These are phyloP conservation scores for Amaranthus hypochondriacus DNA, from an alignment of 148 eudicot species.

Conservation along the genomic window DNA sequence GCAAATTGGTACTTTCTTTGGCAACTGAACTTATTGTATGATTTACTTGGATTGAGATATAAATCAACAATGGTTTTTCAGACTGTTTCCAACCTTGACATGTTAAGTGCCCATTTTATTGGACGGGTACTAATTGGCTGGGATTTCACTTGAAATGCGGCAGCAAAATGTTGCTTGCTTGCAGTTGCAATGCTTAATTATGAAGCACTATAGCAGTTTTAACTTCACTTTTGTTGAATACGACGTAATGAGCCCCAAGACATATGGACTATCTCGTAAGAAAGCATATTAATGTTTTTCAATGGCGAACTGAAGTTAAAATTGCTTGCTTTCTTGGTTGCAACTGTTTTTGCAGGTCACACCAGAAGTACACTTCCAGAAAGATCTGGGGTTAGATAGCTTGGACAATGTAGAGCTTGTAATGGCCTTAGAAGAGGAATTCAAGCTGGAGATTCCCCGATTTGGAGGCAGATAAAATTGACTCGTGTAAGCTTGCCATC, in stretches of 20 bases:
- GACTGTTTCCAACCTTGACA: not conserved
- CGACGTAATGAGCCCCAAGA: not conserved
- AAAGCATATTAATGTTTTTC: not conserved
- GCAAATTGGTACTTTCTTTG: not conserved
- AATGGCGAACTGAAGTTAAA: not conserved
- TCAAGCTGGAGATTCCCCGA: conserved; percentile 90
- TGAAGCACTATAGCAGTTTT: not conserved
- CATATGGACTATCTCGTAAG: not conserved
- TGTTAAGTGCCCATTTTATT: not conserved
- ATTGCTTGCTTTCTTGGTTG: not conserved
- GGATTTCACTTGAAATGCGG: not conserved
- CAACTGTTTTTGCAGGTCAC: conserved; percentile 50
- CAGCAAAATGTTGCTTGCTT: not conserved
- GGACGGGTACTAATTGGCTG: too few relatives aligned
- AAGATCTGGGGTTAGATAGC: conserved; percentile 72
- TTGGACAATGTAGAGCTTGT: conserved; percentile 74
- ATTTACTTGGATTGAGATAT: not conserved
- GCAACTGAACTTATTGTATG: not conserved
- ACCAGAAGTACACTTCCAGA: conserved; percentile 66
- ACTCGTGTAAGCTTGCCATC: conserved; percentile 64
- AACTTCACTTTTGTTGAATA: too few relatives aligned
- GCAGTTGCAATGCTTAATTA: not conserved
- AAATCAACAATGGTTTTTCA: not conserved
- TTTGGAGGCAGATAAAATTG: conserved; percentile 80
- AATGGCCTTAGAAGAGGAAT: conserved; percentile 87